Evolutionary conservation across 1,284 basidiomycete species (phyloP).

Genomic region (Apiotrichum veenhuisii): DNA sequence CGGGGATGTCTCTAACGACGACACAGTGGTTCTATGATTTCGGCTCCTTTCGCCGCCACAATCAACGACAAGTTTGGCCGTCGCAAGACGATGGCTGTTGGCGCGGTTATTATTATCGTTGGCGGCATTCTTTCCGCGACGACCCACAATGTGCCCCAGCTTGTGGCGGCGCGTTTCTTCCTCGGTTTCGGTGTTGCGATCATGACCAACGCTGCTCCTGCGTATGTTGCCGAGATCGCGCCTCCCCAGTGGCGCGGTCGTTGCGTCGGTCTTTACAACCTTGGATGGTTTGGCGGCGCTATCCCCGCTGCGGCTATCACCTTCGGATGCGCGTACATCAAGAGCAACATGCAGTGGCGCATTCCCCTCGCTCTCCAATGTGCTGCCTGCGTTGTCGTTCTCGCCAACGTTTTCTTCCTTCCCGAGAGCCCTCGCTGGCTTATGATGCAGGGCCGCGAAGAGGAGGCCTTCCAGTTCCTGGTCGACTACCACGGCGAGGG

Average conservation of each 20-base stretch:
- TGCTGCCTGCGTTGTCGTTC: constrained; percentile 14
- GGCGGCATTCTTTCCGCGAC: constrained; percentile 43
- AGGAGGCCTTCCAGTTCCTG: constrained; percentile 29
- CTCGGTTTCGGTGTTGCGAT: constrained; percentile 48
- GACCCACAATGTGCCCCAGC: constrained; percentile 24
- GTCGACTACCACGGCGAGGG: constrained; percentile 35
- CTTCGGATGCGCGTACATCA: constrained; percentile 33
- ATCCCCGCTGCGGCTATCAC: constrained; percentile 41
- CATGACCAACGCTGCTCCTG: constrained; percentile 54
- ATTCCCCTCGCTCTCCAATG: constrained; percentile 31
- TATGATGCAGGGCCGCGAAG: constrained; percentile 28
- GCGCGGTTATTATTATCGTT: constrained; percentile 50
- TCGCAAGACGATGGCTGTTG: constrained; percentile 57
- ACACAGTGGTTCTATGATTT: constrained; percentile 13
- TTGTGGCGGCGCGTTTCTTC: constrained; percentile 48
- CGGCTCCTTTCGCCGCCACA: constrained; percentile 18
- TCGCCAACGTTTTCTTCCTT: constrained; percentile 22
- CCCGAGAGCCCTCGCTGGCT: constrained; percentile 46
- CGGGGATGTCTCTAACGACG: background rate
- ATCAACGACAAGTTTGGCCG: constrained; percentile 53
- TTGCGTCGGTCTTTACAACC: constrained; percentile 54
- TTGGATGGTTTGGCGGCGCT: constrained; percentile 36
- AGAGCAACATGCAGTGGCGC: constrained; percentile 25
- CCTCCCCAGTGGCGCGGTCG: constrained; percentile 64
- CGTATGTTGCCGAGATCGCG: constrained; percentile 56